Conservation (phyloP, 164 flowering plant species). For the Annona cherimola region DNA sequence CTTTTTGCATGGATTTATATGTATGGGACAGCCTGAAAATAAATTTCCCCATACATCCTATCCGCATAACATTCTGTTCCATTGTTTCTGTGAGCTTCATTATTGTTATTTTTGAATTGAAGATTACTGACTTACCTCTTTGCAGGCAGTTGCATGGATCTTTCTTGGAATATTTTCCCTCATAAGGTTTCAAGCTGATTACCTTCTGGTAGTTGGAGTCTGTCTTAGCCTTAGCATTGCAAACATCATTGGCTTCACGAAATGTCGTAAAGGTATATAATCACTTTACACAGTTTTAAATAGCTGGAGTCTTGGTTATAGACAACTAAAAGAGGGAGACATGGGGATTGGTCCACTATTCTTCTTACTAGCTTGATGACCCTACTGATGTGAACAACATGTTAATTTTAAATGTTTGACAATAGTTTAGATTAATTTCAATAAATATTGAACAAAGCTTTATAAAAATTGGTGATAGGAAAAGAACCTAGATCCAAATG, state of each 20-base stretch:
- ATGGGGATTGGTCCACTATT: background rate
- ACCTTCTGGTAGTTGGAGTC: conserved; percentile 82
- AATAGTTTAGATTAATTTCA: too few relatives aligned
- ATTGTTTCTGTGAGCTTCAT: too few relatives aligned
- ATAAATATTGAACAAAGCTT: too few relatives aligned
- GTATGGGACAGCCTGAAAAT: too few relatives aligned
- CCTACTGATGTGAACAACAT: background rate
- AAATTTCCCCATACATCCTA: too few relatives aligned
- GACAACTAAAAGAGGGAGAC: background rate
- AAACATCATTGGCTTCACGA: conserved; percentile 91
- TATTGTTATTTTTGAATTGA: background rate
- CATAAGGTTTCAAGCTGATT: conserved; percentile 90
- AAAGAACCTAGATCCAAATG: too few relatives aligned
- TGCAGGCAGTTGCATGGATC: conserved; percentile 84
- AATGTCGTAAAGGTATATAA: conserved; percentile 82
- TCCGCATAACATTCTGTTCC: too few relatives aligned
- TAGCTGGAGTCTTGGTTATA: background rate
- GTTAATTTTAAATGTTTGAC: too few relatives aligned
- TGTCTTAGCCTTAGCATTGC: conserved; percentile 90
- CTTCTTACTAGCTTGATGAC: background rate
- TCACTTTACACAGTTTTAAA: background rate
- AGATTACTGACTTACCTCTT: background rate
- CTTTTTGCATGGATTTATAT: too few relatives aligned
- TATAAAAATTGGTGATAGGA: too few relatives aligned
- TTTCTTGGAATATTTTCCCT: conserved; percentile 85